Evolutionary conservation across 176 grass and related monocot species (phyloP).

Genomic region (Zizania latifolia): DNA sequence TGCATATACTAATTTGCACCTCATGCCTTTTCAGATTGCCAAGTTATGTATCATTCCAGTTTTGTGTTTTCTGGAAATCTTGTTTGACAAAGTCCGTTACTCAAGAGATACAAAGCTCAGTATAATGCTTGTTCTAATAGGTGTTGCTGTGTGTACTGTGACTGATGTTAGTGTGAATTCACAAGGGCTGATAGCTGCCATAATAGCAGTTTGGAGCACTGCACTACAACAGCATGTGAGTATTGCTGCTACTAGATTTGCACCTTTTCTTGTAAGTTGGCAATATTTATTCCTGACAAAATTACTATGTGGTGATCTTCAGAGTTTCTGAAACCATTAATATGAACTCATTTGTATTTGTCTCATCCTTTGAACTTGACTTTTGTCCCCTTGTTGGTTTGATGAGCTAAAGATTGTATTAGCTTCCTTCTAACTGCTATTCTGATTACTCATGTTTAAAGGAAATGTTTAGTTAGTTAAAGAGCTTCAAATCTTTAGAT

Average conservation of each 20-base stretch:
- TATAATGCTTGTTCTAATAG: conserved; percentile 42
- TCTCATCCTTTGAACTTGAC: too few relatives aligned
- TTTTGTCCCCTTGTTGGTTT: too few relatives aligned
- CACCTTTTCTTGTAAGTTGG: neutral
- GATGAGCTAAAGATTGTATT: too few relatives aligned
- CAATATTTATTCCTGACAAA: neutral
- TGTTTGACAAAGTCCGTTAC: conserved; percentile 39
- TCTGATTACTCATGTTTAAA: neutral
- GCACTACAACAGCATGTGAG: conserved; percentile 44
- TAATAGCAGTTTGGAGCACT: conserved; percentile 10
- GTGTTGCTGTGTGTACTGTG: conserved; percentile 22
- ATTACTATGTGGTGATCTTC: neutral
- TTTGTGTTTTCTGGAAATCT: conserved; percentile 35
- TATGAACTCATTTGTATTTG: neutral
- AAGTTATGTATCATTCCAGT: conserved; percentile 48
- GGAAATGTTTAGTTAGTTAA: neutral
- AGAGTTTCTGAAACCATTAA: neutral
- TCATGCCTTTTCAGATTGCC: conserved; percentile 24
- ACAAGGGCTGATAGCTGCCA: conserved; percentile 19
- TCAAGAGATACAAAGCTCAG: conserved; percentile 42
- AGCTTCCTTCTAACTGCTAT: neutral
- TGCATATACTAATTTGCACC: neutral
- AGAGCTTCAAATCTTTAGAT: neutral
- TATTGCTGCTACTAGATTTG: neutral
- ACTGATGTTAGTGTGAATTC: conserved; percentile 42